Base-by-base conservation (phyloP, 2,329 filamentous ascomycete genomes). In the Pseudocercospora eumusae region DNA sequence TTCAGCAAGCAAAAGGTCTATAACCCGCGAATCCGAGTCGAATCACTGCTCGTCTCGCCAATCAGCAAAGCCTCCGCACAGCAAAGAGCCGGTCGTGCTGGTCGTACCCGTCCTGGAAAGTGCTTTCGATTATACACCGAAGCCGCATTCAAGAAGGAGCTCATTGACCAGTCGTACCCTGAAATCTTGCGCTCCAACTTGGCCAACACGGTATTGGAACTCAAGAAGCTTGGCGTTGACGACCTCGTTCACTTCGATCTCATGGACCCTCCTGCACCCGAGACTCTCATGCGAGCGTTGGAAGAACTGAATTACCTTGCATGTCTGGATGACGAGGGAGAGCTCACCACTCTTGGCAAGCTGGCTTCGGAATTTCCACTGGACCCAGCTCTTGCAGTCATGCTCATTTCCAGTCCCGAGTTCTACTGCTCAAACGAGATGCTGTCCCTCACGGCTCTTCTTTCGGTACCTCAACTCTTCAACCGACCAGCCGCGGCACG, bases 1-100 rank as follows among this genome's bases (percentile, higher is more conserved):
- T 99, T 99, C 81, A 96, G 92, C 80, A 99, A 99, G 81, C 95
- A 99, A 74, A 99, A 98, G 79, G 95, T 98, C 66, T 99, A 98
- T 82, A 98, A 99, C 77, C 93, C 95, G 21, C 88, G 95, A 64
- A 96, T 96, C 70, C 88, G 95, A 76, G 93, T 99, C 67, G 95
- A 99, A 79, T 98, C 95, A 0, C 84, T 99, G 7, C 83, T 99
- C n/a, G 93, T 99, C 4, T 97, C 95, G 2, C 93, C 95, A 21
- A 98, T 99, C 69, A 98, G 93, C 62, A 98, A 97, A 77, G 95
- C 95, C 23, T 98, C 95, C 0, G 95, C 96, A 9, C 92, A 97
- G 76, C 95, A 99, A 79, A 86, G 96, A 76, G 96, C 96, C 66
- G 96, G 96, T 89, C 93, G 95, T 92, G 95, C 95, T 13, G 95